A percentile compares a stretch with the other conserved stretches of the same genome.
phyloP scores from a whole-genome alignment of 2,329 filamentous ascomycete species.

The Penicillium capsulatum region DNA sequence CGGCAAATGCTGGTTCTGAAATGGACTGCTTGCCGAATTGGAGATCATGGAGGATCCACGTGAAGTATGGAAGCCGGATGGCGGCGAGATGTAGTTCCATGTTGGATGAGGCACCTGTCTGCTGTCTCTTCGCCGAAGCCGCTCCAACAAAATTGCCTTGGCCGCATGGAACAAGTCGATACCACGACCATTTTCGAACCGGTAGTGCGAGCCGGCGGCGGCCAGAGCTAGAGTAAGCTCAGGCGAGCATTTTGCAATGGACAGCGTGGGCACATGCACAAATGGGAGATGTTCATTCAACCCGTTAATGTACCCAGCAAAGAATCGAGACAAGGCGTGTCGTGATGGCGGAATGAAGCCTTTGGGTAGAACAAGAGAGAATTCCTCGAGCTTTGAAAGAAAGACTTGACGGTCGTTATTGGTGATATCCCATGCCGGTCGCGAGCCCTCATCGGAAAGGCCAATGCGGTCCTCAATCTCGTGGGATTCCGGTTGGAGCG shows the following conservation, averaged over 20 bases:
- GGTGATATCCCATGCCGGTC: constrained; percentile 46
- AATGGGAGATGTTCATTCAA: constrained; percentile 52
- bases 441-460: constrained; percentile 41
- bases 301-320: constrained; percentile 51
- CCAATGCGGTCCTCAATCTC: constrained; percentile 44
- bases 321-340: constrained; percentile 47
- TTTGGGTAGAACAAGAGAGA: constrained; percentile 45
- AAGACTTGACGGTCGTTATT: constrained; percentile 46
- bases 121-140: constrained; percentile 49
- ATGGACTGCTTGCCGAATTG: constrained; percentile 43
- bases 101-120: constrained; percentile 40
- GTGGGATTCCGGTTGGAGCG: constrained; percentile 45
- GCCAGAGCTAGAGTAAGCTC: constrained; percentile 51
- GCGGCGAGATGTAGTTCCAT: constrained; percentile 41
- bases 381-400: constrained; percentile 44
- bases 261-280: constrained; percentile 49
- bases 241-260: constrained; percentile 42
- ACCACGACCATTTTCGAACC: constrained; percentile 48
- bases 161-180: constrained; percentile 57
- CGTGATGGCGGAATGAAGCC: constrained; percentile 48
- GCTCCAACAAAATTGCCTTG: constrained; percentile 51
- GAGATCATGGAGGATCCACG: constrained; percentile 41
- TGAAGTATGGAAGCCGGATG: constrained; percentile 38
- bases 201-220: constrained; percentile 48
- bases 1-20: constrained; percentile 37